Base-by-base conservation (phyloP, 495 filamentous ascomycete species). In the Rhypophila decipiens region DNA sequence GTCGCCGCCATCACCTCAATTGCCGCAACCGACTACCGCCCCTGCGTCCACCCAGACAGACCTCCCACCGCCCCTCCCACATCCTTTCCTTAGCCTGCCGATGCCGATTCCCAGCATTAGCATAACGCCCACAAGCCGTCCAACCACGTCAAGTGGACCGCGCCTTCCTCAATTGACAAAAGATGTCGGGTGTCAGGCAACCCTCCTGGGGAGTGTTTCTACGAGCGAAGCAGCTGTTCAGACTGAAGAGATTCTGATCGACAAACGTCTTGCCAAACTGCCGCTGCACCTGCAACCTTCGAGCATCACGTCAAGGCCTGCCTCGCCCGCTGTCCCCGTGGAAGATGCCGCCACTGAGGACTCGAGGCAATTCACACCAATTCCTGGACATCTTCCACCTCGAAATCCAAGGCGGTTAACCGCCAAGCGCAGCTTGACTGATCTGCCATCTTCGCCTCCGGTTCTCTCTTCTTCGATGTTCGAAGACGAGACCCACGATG, bases 221-320 rank as follows among this genome's bases (percentile, higher is more conserved):
- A 83, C 79, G 11, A 77, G 77, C 35, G 88, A 88, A 13, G 56
- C 78, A 15, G 83, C 86, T 3, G 79, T 95, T 36, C 94, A 98
- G 71, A 98, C 93, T 9, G 89, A 96, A 46, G 83, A 85, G 50
- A 95, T 96, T 50, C 72, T 82, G 37, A 73, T 90, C 15, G 90
- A 90, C 61, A 78, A 77, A 67, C 76, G 88, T 44, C 71, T 84
- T 22, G 74, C 82, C 35, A 85, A 79, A 57, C 67, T 96, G 15
- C 86, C 88, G 18, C 77, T 85, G 1, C 84, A 90, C 58, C 72
- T 96, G 41, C 78, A 86, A 24, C 84, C 89, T 2, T 88, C 87
- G 7, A 74, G 83, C 41, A 79, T 85, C 39, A 65, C 73, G 2
- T 79, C 80, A 1, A 72, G 75, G 34, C 78, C 80, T 17, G 59